Conservation (phyloP, 495 filamentous ascomycete genomes). For the Rhypophila decipiens region DNA sequence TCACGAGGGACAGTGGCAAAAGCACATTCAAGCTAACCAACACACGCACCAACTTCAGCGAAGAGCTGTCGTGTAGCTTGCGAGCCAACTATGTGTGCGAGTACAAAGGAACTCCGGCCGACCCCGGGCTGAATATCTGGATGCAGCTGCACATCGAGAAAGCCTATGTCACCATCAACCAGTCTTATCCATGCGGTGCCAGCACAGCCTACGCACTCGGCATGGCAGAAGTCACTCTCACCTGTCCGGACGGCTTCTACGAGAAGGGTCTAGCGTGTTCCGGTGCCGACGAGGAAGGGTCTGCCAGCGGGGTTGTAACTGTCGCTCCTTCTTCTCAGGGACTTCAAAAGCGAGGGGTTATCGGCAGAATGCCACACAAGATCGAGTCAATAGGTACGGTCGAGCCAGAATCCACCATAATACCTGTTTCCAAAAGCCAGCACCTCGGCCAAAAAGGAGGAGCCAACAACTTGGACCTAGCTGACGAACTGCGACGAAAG, state of each 20-base stretch:
- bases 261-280: neutral
- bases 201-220: neutral
- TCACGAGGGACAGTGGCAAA: neutral
- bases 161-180: conserved; percentile 1
- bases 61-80: neutral
- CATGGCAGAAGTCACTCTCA: neutral
- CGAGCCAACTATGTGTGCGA: conserved; percentile 4
- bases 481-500: neutral
- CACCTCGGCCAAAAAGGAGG: no score
- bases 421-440: neutral
- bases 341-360: no score
- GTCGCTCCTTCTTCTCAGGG: neutral
- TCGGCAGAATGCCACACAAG: no score
- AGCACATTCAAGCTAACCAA: conserved; percentile 4
- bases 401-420: neutral
- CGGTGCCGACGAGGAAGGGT: neutral
- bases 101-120: conserved; percentile 5
- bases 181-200: conserved; percentile 1
- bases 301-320: neutral
- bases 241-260: neutral
- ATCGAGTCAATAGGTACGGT: no score
- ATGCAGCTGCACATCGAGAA: conserved; percentile 8
- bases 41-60: neutral
- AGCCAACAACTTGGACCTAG: neutral
- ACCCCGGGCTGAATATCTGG: conserved; percentile 2